These are phyloP conservation scores for Hemileccinum impolitum DNA, from an alignment of 768 basidiomycete species.

Conservation along the genomic window DNA sequence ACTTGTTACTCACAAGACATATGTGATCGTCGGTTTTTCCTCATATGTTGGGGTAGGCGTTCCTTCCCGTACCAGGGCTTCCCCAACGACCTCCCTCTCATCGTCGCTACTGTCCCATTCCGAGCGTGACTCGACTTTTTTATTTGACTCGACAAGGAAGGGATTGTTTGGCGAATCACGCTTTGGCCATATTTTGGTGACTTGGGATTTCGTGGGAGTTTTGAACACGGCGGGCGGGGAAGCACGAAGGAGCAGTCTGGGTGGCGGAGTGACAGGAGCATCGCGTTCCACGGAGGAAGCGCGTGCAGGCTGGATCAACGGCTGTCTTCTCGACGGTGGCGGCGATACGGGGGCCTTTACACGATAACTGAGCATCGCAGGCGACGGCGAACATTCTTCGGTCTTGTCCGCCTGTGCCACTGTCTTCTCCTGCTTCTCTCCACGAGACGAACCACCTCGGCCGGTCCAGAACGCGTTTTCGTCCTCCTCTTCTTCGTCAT, in stretches of 20 bases:
- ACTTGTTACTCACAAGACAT: slow-evolving; percentile 61
- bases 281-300: slow-evolving; percentile 25
- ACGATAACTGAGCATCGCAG: slow-evolving; percentile 33
- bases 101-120: slow-evolving; percentile 36
- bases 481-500: slow-evolving; percentile 55
- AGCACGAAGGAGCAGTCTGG: slow-evolving; percentile 20
- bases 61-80: slow-evolving; percentile 30
- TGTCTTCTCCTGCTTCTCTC: slow-evolving; percentile 6
- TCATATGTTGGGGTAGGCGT: slow-evolving; percentile 38
- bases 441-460: slow-evolving; percentile 14
- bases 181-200: slow-evolving; percentile 32
- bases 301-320: slow-evolving; percentile 25
- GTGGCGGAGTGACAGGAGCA: slow-evolving; percentile 24
- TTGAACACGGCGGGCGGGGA: slow-evolving; percentile 28
- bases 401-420: slow-evolving; percentile 6
- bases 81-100: slow-evolving; percentile 32
- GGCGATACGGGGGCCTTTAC: slow-evolving; percentile 55
- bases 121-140: slow-evolving; percentile 17
- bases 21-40: slow-evolving; percentile 63
- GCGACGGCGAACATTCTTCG: slow-evolving; percentile 30
- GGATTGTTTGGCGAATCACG: slow-evolving; percentile 73
- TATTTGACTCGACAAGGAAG: slow-evolving; percentile 46
- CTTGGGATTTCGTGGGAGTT: slow-evolving; percentile 40
- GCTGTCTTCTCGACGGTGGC: slow-evolving; percentile 59
- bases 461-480: slow-evolving; percentile 34